phyloP scores from a whole-genome alignment of 371 early-diverging fungal species.

The Apophysomyces elegans region DNA sequence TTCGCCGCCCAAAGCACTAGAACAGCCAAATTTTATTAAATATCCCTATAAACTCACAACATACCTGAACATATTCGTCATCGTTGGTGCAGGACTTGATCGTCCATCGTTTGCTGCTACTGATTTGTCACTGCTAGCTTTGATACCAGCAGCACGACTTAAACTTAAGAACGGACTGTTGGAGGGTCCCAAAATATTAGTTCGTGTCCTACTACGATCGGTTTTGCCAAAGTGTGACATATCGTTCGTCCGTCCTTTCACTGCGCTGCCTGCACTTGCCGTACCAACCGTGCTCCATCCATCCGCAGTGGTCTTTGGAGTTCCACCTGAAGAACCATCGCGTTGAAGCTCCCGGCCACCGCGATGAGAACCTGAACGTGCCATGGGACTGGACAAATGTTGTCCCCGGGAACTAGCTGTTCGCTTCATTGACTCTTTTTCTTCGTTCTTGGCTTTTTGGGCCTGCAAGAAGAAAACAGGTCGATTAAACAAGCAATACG shows the following conservation, averaged over 20 bases:
- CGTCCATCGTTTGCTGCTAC: conserved; percentile 26
- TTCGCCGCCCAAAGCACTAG: conserved; percentile 54
- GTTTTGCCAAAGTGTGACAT: conserved; percentile 82
- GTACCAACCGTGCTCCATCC: conserved; percentile 76
- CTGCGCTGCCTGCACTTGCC: conserved; percentile 49
- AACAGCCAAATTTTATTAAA: not conserved
- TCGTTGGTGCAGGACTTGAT: conserved; percentile 36
- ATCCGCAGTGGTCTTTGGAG: conserved; percentile 53
- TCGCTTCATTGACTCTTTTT: conserved; percentile 68
- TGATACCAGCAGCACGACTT: conserved; percentile 31
- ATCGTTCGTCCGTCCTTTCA: conserved; percentile 65
- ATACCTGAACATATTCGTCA: conserved; percentile 65
- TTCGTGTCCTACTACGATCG: conserved; percentile 60
- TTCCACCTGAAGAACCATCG: conserved; percentile 56
- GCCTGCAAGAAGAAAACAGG: conserved; percentile 40
- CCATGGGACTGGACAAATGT: conserved; percentile 53
- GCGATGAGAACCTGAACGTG: conserved; percentile 58
- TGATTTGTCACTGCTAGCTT: conserved; percentile 39
- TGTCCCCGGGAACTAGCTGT: conserved; percentile 67
- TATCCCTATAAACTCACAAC: not conserved
- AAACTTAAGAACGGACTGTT: conserved; percentile 62
- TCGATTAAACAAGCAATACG: too few species aligned
- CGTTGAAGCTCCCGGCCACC: conserved; percentile 43
- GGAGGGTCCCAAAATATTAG: conserved; percentile 62
- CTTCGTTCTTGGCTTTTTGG: conserved; percentile 67